Base-by-base conservation (phyloP, 371 early-diverging fungal species). In the Circinella minor region DNA sequence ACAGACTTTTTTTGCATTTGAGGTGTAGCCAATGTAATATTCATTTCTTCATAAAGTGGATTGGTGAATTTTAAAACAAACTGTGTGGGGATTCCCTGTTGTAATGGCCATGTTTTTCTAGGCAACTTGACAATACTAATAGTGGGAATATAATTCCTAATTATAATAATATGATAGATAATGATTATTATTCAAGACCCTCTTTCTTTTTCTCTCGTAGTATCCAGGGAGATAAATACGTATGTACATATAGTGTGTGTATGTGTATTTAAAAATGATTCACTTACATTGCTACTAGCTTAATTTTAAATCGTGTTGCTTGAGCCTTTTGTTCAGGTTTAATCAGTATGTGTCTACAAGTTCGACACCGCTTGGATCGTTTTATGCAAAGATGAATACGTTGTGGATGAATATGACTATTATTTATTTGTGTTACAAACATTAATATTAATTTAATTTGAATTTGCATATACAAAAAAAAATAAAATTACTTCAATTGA, bases 241-340 rank as follows among this genome's bases (percentile, higher is more conserved):
- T 27, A 0, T 47, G 47, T 47, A 47, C 15, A 47, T 47, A 47
- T 47, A 11, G 15, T 11, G 1, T 11, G 47, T 47, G 47, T 47
- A 15, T 47, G 9, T 47, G 47, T n/a, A 65, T n/a, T 27, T 27
- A 20, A 34, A 67, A 39, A 13, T 36, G 15, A 27, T 48, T 51
- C 36, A 49, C 55, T 65, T 36, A 59, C 93, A 92, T 86, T 4
- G 96, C 96, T 47, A 92, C 89, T 64, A 92, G 85, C 77, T 94
- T 94, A 74, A 96, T 93, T 73, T 92, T 93, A 82, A 96, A 96
- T 63, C 89, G 82, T 1, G 92, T 92, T 17, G 90, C 85, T 69
- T 95, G 94, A 0, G 96, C 95, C 72, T 96, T 96, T 74, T 91
- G 92, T 63, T 96, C 96, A 0, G 97, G 97, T 74, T 95, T 95